Conservation (phyloP, 176 grass and related monocot genomes). For the Poa annua region DNA sequence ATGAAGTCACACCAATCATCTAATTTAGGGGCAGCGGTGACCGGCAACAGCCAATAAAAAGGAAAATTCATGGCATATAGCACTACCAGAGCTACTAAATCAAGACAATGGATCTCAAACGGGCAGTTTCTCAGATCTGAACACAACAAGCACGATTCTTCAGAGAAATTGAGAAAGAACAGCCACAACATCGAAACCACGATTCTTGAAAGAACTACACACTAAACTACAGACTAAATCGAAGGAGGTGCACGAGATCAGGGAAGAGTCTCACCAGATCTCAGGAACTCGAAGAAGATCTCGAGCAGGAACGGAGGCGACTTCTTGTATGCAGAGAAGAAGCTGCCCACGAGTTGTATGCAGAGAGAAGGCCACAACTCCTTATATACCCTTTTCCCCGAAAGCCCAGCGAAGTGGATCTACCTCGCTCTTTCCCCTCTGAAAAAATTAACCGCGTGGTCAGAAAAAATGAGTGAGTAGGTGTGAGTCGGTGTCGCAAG, state of each 20-base stretch:
- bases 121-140: constrained; percentile 41
- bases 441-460: constrained; percentile 55
- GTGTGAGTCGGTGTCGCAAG: constrained; percentile 20
- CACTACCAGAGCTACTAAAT: not conserved
- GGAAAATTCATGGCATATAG: not conserved
- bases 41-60: not conserved
- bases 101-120: not conserved
- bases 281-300: constrained; percentile 38
- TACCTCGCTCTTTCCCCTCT: constrained; percentile 28
- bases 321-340: constrained; percentile 41
- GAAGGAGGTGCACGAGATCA: constrained; percentile 19
- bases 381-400: constrained; percentile 49
- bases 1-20: constrained; percentile 6
- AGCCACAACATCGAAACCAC: not conserved
- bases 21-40: not conserved
- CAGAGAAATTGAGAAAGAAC: constrained; percentile 14
- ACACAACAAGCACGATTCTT: not conserved
- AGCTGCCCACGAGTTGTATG: constrained; percentile 51
- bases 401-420: constrained; percentile 43
- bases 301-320: constrained; percentile 23
- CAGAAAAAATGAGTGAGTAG: constrained; percentile 34
- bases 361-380: constrained; percentile 35
- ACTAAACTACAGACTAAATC: not conserved
- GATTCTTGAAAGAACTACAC: not conserved
- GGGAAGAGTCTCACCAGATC: constrained; percentile 49